Evolutionary conservation across 176 grass and related monocot genomes (phyloP).

Genomic region (Dendrocalamus sinicus): DNA sequence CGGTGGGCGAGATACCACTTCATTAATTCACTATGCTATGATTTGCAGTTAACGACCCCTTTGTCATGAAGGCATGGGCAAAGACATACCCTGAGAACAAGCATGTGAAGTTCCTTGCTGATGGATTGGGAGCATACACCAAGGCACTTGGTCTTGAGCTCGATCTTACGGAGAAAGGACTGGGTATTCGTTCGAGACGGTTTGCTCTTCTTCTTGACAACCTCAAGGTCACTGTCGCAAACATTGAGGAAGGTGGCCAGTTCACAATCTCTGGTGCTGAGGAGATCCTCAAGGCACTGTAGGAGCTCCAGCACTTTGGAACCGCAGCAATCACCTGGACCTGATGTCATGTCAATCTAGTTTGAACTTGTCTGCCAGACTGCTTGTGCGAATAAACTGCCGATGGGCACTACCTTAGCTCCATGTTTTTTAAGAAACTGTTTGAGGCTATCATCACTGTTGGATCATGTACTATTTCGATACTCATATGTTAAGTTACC

Average conservation of each 20-base stretch:
- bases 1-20: neutral
- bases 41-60: conserved; percentile 80
- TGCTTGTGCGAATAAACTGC: conserved; percentile 38
- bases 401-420: conserved; percentile 7
- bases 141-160: conserved; percentile 84
- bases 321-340: neutral
- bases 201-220: conserved; percentile 81
- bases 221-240: conserved; percentile 77
- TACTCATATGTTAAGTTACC: neutral
- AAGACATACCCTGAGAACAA: conserved; percentile 94
- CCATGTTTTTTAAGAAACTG: neutral
- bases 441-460: neutral
- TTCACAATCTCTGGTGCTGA: conserved; percentile 98
- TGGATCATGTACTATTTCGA: neutral
- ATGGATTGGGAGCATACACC: conserved; percentile 79
- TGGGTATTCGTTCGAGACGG: conserved; percentile 74
- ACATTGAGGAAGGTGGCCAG: conserved; percentile 88
- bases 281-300: conserved; percentile 87
- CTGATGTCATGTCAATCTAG: conserved; percentile 17
- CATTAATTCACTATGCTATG: neutral
- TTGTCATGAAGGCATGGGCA: conserved; percentile 97
- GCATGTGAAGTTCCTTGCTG: conserved; percentile 92
- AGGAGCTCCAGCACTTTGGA: conserved; percentile 32
- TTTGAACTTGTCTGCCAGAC: conserved; percentile 6
- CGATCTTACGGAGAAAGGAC: conserved; percentile 83